Base-by-base conservation (phyloP, 306 rosid genomes). In the Canavalia ensiformis region DNA sequence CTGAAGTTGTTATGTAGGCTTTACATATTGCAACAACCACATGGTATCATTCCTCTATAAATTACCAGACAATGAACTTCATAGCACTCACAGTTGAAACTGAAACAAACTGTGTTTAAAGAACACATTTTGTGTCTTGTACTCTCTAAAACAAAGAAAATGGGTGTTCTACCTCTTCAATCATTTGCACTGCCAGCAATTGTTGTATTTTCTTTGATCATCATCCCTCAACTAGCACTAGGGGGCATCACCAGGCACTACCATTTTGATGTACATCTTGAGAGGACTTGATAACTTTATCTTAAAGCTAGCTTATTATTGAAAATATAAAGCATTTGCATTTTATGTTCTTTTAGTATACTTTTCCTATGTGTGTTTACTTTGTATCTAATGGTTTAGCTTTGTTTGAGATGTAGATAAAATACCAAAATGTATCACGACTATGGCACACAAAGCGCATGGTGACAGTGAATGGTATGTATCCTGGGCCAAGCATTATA, bases 401-500 rank as follows among this genome's bases (percentile, higher is more conserved):
- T 68, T 51, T 34, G 25, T 18, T 8, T 74, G 9, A 4, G 76
- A 78, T 34, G 78, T 34, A 92, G 93, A 85, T 92, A 50, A 68
- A 80, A 52, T 44, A 74, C 49, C 67, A 86, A 60, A 89, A 91
- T 55, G 87, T 91, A 30, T 88, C 91, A 30, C 71, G 90, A 68
- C 57, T 91, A 5, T 88, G 95, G 77, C 90, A 89, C 74, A 88
- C 80, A 9, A 91, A 89, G 86, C 84, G 68, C 75, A 78, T 88
- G 12, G 87, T 91, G 2, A 88, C 95, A 1, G 91, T 88, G 31
- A 91, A 91, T 62, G 91, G 96, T n/a, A 77, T 87, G 34, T 89
- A 86, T 87, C 94, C 93, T 0, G 92, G 94, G 34, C 94, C 96
- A n/a, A 81, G 82, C 12, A 88, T 91, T 72, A 88, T 88, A 6